Base-by-base conservation (phyloP, 805 yeast genomes). In the Kuraishia borneana region DNA sequence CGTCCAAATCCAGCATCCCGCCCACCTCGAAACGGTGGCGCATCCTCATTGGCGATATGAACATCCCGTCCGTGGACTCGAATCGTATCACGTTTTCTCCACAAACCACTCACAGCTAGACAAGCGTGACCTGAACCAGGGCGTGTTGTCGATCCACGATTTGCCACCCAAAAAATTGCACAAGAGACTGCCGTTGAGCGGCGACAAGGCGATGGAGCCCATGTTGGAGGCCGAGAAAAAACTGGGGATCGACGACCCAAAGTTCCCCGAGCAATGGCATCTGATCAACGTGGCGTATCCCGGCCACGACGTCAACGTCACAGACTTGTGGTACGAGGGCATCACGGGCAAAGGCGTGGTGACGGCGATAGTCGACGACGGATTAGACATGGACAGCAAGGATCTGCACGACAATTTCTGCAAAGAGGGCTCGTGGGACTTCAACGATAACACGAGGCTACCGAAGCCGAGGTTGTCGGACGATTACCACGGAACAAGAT, bases 401-500 rank as follows among this genome's bases (percentile, higher is more conserved):
- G 97, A 92, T 57, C 61, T 92, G 39, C 60, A 62, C 21, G 73
- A 63, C 26, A 83, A 80, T 45, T 92, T 80, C 53, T 72, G 69
- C 47, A 57, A 63, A 10, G 75, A 73, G 42, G 98, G 97, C 3
- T 85, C 96, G 6, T 92, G 89, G 83, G 98, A 92, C 58, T 92
- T 73, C 56, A 92, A 92, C 52, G 82, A 75, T 46, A 77, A 83
- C 46, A 67, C 66, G 0, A 66, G 73, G 17, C 60, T 76, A 31
- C 98, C 98, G 2, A 74, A 71, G 45, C 98, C 98, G 8, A 63
- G 77, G 36, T 64, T 89, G 20, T 55, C 46, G 6, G 94, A 83
- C 53, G 98, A 92, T 53, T 76, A 77, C 45, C 98, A 92, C 54
- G 98, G 98, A 5, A 92, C 98, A 0, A 64, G 98, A 43, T 92